These are phyloP conservation scores for Withania somnifera DNA, from an alignment of 305 asterid species.

Conservation along the genomic window DNA sequence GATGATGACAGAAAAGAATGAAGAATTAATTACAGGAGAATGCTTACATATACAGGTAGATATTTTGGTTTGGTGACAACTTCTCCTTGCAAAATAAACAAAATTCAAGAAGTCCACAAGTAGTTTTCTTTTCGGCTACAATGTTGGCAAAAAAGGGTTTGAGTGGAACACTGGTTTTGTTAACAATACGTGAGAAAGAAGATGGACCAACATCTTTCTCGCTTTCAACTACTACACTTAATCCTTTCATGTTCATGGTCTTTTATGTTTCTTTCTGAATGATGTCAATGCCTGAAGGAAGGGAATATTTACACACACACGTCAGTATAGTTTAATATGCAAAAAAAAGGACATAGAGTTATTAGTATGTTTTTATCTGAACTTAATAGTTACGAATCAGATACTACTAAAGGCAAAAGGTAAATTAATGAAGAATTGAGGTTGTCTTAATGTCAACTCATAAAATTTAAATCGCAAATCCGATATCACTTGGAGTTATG, in stretches of 20 bases:
- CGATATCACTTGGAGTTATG: background rate
- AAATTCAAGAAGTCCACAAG: conserved; percentile 37
- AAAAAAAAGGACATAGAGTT: background rate
- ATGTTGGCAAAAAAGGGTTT: conserved; percentile 18
- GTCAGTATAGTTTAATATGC: background rate
- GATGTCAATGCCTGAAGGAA: background rate
- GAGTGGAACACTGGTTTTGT: conserved; percentile 43
- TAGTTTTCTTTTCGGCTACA: background rate
- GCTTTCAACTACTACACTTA: conserved; percentile 55
- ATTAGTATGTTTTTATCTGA: background rate
- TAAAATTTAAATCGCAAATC: background rate
- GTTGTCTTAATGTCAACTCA: background rate
- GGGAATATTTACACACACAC: background rate
- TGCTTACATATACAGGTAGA: conserved; percentile 82
- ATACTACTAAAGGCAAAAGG: background rate
- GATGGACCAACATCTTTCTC: background rate
- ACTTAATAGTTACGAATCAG: background rate
- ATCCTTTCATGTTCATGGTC: conserved; percentile 60
- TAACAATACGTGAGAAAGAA: conserved; percentile 24
- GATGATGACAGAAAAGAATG: background rate
- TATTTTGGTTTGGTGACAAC: conserved; percentile 53
- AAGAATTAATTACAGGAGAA: background rate
- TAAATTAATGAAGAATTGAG: background rate
- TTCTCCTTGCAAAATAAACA: conserved; percentile 58
- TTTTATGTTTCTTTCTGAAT: background rate